Evolutionary conservation across 2,329 filamentous ascomycete genomes (phyloP), one percentile per base, ranked within the genome.

Genomic region (Helotiales sp.): DNA sequence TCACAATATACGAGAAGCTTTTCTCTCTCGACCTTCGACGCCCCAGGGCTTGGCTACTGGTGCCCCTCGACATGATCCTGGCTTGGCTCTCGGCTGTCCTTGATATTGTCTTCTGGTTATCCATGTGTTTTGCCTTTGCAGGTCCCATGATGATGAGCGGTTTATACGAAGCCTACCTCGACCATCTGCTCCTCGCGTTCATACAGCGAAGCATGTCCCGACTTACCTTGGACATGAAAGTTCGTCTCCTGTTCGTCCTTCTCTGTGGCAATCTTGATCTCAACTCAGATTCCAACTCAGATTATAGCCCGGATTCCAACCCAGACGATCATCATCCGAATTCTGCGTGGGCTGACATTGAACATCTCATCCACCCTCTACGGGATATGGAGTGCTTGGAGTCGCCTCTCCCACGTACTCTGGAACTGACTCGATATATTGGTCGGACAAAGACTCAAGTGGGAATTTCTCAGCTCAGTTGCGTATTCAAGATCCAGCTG

Each of bases 1-100:
- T 74, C 15, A 64, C 62, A 4, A 68, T 74, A 24, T 55, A 47
- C 40, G 66, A 68, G 1, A 63, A 68, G 6, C 44, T 71, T 7
- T 61, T 70, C n/a, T 66, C 69, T n/a, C 57, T 66, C 17, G 69
- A 71, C 40, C 12, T 62, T 25, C 57, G 54, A 25, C 42, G 46
- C 12, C 12, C 52, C 2, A 33, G 59, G 4, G 53, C 53, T 5
- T 61, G 49, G 40, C 24, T 63, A 6, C 13, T 55, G 7, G 55
- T 49, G 13, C 56, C 57, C 8, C 51, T 62, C 12, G 56, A 55
- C 6, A 56, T 63, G 51, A 44, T 65, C 6, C 15, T 61, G 10
- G 57, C 59, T 27, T 57, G 48, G 2, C 19, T 62, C 22, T 42
- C 53, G 15, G 59, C 55, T 1, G 24, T 40, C 22, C 31, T 44